phyloP scores from a whole-genome alignment of 257 asterid genomes.

The Plantago ovata region DNA sequence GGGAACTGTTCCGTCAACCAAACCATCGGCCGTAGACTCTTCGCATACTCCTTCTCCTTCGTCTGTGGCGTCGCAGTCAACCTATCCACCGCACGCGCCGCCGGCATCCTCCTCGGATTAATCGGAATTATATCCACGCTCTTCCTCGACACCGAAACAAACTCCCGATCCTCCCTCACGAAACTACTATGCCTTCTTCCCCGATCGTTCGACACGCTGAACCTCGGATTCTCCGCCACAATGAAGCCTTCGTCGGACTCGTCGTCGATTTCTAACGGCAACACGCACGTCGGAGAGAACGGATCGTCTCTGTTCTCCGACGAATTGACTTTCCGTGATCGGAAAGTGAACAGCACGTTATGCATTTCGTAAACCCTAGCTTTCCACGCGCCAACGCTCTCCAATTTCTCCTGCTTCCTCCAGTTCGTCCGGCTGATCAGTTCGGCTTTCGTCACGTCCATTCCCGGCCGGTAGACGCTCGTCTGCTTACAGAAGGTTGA shows the following conservation, averaged over 20 bases:
- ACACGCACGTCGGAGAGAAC: conserved; percentile 47
- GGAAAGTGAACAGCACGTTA: conserved; percentile 70
- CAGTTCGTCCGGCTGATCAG: conserved; percentile 79
- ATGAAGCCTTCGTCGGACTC: conserved; percentile 83
- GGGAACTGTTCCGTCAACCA: conserved; percentile 96
- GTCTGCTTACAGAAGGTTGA: conserved; percentile 70
- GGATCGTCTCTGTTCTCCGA: conserved; percentile 61
- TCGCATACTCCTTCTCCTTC: conserved; percentile 81
- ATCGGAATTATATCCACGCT: conserved; percentile 86
- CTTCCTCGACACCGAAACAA: conserved; percentile 67
- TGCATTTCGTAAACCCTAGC: conserved; percentile 89
- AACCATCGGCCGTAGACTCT: conserved; percentile 66
- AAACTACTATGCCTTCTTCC: conserved; percentile 87
- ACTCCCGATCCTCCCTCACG: conserved; percentile 73
- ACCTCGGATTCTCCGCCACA: conserved; percentile 90
- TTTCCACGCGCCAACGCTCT: conserved; percentile 80
- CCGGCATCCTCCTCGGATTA: conserved; percentile 38
- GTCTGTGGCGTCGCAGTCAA: conserved; percentile 62
- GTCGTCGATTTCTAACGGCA: conserved; percentile 82
- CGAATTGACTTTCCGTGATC: conserved; percentile 67
- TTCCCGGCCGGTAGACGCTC: conserved; percentile 87
- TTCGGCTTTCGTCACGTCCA: conserved; percentile 90
- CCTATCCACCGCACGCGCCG: conserved; percentile 30
- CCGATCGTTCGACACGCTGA: conserved; percentile 51
- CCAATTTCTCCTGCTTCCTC: conserved; percentile 81